phyloP scores from a whole-genome alignment of 306 rosid genomes.

The Vigna nakashimae region DNA sequence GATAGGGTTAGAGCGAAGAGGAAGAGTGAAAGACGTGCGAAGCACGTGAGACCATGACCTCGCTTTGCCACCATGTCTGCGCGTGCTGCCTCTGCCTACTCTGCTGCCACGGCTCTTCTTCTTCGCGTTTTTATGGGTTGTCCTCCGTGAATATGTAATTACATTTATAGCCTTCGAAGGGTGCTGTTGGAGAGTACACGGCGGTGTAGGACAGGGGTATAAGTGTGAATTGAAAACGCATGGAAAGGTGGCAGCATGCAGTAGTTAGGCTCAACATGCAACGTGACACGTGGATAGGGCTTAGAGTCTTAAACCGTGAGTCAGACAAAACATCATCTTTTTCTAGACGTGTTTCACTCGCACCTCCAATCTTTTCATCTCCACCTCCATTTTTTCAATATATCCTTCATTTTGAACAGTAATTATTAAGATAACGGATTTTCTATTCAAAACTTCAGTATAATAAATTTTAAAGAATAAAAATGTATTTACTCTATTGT shows the following conservation, averaged over 20 bases:
- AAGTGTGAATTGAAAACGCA: not conserved
- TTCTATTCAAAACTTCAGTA: too few species aligned
- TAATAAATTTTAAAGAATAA: too few species aligned
- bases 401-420: too few species aligned
- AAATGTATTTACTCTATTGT: too few species aligned
- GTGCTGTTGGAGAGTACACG: not conserved
- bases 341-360: too few species aligned
- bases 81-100: constrained; percentile 7
- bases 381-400: too few species aligned
- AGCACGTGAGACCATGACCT: constrained; percentile 43
- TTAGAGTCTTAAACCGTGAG: too few species aligned
- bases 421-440: too few species aligned
- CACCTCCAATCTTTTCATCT: too few species aligned
- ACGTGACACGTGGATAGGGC: constrained; percentile 28
- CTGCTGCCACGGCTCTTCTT: not conserved
- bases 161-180: constrained; percentile 23
- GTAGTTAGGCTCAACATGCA: constrained; percentile 45
- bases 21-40: constrained; percentile 50
- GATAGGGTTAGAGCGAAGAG: constrained; percentile 44
- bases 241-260: constrained; percentile 49
- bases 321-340: too few species aligned
- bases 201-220: constrained; percentile 32
- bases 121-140: constrained; percentile 12
- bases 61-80: constrained; percentile 20
- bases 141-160: not conserved